Evolutionary conservation across 345 rosid genomes (phyloP), one percentile per base, ranked within the genome.

Genomic region (Carallia brachiata): DNA sequence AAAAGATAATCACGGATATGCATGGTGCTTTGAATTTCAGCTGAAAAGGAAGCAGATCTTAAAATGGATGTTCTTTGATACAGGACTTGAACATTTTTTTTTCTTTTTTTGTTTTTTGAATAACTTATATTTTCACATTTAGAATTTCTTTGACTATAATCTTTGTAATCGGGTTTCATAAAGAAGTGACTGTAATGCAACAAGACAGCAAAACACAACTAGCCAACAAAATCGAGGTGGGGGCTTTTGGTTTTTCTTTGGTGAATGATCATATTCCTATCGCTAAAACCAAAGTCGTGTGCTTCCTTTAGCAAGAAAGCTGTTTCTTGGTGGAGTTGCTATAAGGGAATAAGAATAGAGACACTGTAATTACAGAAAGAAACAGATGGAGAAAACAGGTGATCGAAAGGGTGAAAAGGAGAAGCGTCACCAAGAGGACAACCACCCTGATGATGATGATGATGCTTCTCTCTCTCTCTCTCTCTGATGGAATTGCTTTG

Each of bases 351-450:
- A 23, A 37, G 32, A 52, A 7, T 17, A 56, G 32, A 52, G 18
- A 52, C 4, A 56, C 36, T 30, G 19, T 8, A 23, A 23, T 23
- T 23, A 32, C 52, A 57, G 65, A 61, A 55, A 55, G 40, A 55
- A 66, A 12, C 28, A 68, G 28, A 18, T 10, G 32, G 13, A 50
- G 48, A 7, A 32, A 68, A 67, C 39, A 59, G 68, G 66, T 61
- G 80, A 72, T 79, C 57, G 63, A 56, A 76, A 76, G 67, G 68
- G 63, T 71, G 69, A 71, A 74, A 56, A 68, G 55, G 62, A 58
- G 57, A 52, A 70, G 70, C 69, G 66, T 75, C 65, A 67, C 36
- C 36, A 70, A 70, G 74, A 74, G 69, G 74, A 74, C 55, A 64
- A n/a, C 34, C 56, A n/a, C 34, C 56, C 34, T 58, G 67, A 70